A percentile compares a stretch with the other conserved stretches of the same genome.
These are phyloP conservation scores for Dryadomyces quercivorus DNA, from an alignment of 2,329 filamentous ascomycete genomes.

Conservation along the genomic window DNA sequence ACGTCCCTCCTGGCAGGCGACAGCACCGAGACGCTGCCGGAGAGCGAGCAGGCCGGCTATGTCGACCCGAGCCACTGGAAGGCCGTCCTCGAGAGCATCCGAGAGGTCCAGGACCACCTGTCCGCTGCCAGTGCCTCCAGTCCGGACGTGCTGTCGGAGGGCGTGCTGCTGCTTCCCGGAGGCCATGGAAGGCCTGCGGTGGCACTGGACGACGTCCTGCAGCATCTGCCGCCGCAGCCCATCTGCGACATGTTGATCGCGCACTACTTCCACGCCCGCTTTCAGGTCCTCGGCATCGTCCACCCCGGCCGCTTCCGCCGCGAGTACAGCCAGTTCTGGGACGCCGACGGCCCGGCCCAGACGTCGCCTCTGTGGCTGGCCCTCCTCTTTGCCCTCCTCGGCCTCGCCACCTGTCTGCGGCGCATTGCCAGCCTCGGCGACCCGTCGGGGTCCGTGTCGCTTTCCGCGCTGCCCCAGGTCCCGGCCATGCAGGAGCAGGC, in stretches of 20 bases:
- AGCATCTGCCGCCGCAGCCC: neutral
- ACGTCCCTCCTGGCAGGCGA: too few relatives aligned
- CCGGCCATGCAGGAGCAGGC: neutral
- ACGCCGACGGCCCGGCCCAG: slow-evolving; percentile 12
- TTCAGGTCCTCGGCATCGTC: neutral
- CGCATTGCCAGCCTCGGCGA: too few relatives aligned
- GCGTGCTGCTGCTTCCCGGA: neutral
- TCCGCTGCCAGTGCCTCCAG: neutral
- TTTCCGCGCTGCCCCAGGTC: neutral
- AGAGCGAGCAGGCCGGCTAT: too few relatives aligned
- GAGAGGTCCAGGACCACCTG: too few relatives aligned
- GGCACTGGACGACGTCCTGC: neutral
- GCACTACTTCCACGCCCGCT: neutral
- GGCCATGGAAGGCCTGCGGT: neutral
- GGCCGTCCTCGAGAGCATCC: too few relatives aligned
- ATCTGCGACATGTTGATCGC: slow-evolving; percentile 2
- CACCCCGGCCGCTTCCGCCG: slow-evolving; percentile 1
- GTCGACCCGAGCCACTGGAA: too few relatives aligned
- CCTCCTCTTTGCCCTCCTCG: slow-evolving; percentile 24
- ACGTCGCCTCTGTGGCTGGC: slow-evolving; percentile 25
- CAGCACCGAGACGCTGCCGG: too few relatives aligned
- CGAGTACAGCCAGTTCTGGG: slow-evolving; percentile 25
- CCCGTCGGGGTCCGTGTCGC: neutral
- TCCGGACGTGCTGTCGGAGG: neutral
- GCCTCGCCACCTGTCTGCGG: slow-evolving; percentile 13